Conservation (phyloP, 345 rosid species). For the Corchorus olitorius region DNA sequence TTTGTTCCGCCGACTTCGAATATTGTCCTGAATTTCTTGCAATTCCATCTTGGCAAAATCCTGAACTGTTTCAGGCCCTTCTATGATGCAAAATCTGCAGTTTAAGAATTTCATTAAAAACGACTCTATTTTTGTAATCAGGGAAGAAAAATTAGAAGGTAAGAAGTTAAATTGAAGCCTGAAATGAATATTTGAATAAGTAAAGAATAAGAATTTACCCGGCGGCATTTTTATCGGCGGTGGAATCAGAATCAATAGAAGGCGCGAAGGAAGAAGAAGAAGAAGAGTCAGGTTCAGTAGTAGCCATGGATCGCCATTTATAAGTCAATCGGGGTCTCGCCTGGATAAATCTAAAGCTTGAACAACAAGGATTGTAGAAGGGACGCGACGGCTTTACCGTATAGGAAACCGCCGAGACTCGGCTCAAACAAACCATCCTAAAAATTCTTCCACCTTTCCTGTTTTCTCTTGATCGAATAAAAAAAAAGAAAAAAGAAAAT, state of each 20-base stretch:
- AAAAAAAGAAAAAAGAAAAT: too few species aligned
- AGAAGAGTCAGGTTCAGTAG: constrained; percentile 55
- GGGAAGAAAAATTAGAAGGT: neutral
- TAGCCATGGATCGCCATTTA: constrained; percentile 58
- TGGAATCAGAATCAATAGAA: constrained; percentile 58
- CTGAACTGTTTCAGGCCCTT: constrained; percentile 95
- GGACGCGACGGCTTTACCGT: constrained; percentile 39
- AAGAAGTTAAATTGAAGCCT: neutral
- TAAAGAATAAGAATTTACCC: constrained; percentile 34
- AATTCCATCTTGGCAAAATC: constrained; percentile 91
- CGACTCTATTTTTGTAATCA: neutral
- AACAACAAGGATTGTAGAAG: constrained; percentile 1
- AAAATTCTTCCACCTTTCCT: neutral
- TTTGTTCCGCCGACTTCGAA: constrained; percentile 89
- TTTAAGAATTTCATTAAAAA: too few species aligned
- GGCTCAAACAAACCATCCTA: constrained; percentile 55
- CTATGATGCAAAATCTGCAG: constrained; percentile 92
- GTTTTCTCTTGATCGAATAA: neutral
- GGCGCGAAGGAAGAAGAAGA: constrained; percentile 45
- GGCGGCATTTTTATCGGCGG: constrained; percentile 52
- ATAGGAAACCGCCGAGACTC: constrained; percentile 57
- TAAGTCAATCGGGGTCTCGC: constrained; percentile 28
- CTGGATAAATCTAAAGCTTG: constrained; percentile 23
- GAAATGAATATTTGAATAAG: too few species aligned
- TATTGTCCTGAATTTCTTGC: constrained; percentile 91